These are phyloP conservation scores for Claviceps monticola DNA, from an alignment of 2,329 filamentous ascomycete genomes.

Conservation along the genomic window DNA sequence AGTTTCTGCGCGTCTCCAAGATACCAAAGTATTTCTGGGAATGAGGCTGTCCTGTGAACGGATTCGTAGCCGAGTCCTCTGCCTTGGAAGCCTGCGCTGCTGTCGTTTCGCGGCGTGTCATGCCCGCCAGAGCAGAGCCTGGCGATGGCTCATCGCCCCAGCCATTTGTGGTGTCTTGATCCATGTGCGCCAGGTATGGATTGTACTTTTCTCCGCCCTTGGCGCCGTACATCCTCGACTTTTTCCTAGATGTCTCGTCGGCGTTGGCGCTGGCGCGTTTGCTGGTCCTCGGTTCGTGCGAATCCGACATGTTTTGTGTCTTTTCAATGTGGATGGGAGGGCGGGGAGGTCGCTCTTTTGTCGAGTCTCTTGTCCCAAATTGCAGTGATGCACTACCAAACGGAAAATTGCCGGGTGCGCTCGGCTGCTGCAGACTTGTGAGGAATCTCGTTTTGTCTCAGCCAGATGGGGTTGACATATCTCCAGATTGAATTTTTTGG, in stretches of 20 bases:
- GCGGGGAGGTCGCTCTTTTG: not conserved
- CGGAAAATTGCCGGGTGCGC: conserved; percentile 3
- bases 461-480: not conserved
- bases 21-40: conserved; percentile 84
- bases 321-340: not conserved
- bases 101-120: conserved; percentile 71
- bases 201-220: conserved; percentile 39
- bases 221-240: conserved; percentile 24
- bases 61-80: conserved; percentile 71
- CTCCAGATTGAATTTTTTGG: conserved; percentile 12
- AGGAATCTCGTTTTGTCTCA: not conserved
- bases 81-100: conserved; percentile 56
- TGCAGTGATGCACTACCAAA: not conserved
- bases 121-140: conserved; percentile 43
- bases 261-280: conserved; percentile 32
- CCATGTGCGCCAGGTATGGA: conserved; percentile 85
- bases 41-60: conserved; percentile 68
- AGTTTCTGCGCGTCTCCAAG: conserved; percentile 64
- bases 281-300: conserved; percentile 17
- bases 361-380: not conserved
- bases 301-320: conserved; percentile 24
- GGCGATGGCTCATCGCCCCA: conserved; percentile 15
- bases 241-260: conserved; percentile 29
- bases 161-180: conserved; percentile 38
- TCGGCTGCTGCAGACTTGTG: not conserved